phyloP scores from a whole-genome alignment of 371 early-diverging fungal genomes.

The Saksenaea oblongispora region DNA sequence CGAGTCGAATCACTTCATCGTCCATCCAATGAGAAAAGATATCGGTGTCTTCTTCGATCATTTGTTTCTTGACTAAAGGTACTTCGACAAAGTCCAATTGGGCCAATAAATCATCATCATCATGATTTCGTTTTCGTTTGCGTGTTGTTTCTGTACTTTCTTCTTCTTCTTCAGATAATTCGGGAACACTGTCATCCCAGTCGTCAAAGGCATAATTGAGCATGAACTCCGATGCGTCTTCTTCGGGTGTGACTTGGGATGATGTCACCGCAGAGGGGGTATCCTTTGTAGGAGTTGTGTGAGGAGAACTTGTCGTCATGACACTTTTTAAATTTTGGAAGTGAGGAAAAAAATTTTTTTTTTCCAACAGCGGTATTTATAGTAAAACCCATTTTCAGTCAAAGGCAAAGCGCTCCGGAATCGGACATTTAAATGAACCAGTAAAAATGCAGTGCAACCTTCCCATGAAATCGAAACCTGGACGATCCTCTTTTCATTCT shows the following conservation, averaged over 20 bases:
- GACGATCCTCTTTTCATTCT: not conserved
- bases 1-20: conserved; percentile 26
- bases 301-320: not conserved
- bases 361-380: not conserved
- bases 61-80: conserved; percentile 13
- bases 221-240: conserved; percentile 7
- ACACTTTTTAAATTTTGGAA: not conserved
- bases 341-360: not conserved
- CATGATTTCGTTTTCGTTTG: conserved; percentile 17
- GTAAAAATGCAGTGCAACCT: not conserved
- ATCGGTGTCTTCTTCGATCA: conserved; percentile 16
- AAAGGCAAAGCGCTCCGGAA: too few relatives aligned
- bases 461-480: not conserved
- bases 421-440: not conserved
- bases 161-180: conserved; percentile 12
- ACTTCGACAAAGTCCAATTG: conserved; percentile 36
- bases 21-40: conserved; percentile 10
- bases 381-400: not conserved
- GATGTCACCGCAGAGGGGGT: not conserved
- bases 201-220: not conserved
- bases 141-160: not conserved
- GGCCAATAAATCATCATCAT: conserved; percentile 26
- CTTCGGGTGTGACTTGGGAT: conserved; percentile 1
- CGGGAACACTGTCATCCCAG: conserved; percentile 8
- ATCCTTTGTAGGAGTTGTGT: not conserved